A percentile compares a stretch with the other conserved stretches of the same genome.
Evolutionary conservation across 306 rosid genomes (phyloP).

Genomic region (Quercus rubra): DNA sequence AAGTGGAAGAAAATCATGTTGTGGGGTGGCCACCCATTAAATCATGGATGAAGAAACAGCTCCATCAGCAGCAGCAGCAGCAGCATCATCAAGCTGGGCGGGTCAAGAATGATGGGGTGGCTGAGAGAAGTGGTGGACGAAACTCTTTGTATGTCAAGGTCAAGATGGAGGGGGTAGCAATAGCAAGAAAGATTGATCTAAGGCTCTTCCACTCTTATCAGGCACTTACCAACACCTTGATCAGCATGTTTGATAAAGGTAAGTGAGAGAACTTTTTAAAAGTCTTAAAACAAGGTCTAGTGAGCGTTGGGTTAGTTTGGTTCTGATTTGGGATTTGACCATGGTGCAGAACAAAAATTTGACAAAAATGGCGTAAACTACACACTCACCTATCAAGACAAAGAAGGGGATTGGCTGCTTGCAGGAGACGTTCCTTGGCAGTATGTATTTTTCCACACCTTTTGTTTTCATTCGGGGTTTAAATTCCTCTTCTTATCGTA

Average conservation of each 20-base stretch:
- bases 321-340: constrained; percentile 1
- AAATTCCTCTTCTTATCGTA: too few relatives aligned
- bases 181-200: constrained; percentile 68
- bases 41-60: constrained; percentile 66
- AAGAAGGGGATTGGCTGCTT: constrained; percentile 67
- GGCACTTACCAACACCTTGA: constrained; percentile 46
- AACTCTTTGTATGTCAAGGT: constrained; percentile 61
- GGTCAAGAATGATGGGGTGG: constrained; percentile 17
- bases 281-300: neutral
- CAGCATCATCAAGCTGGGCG: constrained; percentile 13
- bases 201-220: constrained; percentile 48
- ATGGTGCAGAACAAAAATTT: constrained; percentile 34
- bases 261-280: constrained; percentile 7
- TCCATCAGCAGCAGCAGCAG: constrained; percentile 10
- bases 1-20: constrained; percentile 31
- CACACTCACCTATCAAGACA: constrained; percentile 54
- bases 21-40: constrained; percentile 97
- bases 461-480: neutral
- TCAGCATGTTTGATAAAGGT: constrained; percentile 60
- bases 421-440: constrained; percentile 76
- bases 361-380: constrained; percentile 29
- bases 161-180: constrained; percentile 77
- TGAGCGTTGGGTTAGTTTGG: neutral
- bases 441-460: constrained; percentile 35
- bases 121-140: constrained; percentile 21